phyloP scores from a whole-genome alignment of 2,329 filamentous ascomycete genomes.

The Dendrostoma leiphaemia region DNA sequence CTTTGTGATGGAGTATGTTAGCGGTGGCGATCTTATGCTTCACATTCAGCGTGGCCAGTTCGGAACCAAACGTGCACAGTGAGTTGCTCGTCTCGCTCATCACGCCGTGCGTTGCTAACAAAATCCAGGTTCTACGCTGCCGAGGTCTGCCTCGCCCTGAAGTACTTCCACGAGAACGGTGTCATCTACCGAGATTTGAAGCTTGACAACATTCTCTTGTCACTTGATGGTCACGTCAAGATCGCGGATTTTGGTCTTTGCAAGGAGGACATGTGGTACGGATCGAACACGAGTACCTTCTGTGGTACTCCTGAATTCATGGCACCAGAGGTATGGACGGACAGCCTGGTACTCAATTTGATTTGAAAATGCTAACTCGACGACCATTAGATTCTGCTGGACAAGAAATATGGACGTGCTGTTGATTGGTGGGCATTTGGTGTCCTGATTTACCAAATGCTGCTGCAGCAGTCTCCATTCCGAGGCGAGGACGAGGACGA shows the following conservation, averaged over 20 bases:
- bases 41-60: conserved; percentile 98
- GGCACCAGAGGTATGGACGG: conserved; percentile 79
- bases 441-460: conserved; percentile 99
- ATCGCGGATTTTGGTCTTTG: conserved; percentile 98
- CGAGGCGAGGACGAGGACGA: conserved; percentile 98
- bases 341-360: neutral
- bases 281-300: conserved; percentile 94
- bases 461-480: conserved; percentile 97
- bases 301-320: conserved; percentile 99
- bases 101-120: conserved; percentile 18
- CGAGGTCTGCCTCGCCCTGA: conserved; percentile 93
- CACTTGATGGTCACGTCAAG: conserved; percentile 96
- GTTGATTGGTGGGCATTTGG: conserved; percentile 99
- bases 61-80: conserved; percentile 92
- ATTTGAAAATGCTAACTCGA: neutral
- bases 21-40: conserved; percentile 96
- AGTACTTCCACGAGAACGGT: conserved; percentile 99
- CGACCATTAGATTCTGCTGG: conserved; percentile 72
- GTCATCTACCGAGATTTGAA: conserved; percentile 99
- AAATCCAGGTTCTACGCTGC: conserved; percentile 84
- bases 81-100: conserved; percentile 38
- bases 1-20: conserved; percentile 99
- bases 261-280: conserved; percentile 99
- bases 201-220: conserved; percentile 87
- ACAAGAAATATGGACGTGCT: conserved; percentile 96